Percentiles rank a stretch among this genome's conserved stretches.
Conservation (phyloP, 1,139 yeast genomes). For the Protomyces inundatus region DNA sequence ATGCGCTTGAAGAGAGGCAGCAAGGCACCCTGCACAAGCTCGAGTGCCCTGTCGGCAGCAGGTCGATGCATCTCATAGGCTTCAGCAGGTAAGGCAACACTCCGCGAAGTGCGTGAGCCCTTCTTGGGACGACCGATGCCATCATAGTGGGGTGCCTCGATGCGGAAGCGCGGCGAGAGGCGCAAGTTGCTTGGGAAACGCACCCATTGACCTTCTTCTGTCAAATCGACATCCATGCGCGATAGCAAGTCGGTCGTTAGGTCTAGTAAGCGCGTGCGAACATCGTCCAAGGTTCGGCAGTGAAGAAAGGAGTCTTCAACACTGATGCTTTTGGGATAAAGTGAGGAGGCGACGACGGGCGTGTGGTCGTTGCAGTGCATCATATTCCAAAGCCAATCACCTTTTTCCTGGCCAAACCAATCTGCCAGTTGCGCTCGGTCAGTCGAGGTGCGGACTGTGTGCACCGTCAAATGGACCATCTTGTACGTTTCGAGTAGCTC, state of each 20-base stretch:
- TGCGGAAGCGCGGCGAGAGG: constrained; percentile 7
- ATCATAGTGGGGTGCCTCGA: constrained; percentile 16
- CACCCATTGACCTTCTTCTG: constrained; percentile 2
- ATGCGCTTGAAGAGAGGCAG: constrained; percentile 25
- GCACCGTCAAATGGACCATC: not conserved
- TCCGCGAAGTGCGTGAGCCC: constrained; percentile 11
- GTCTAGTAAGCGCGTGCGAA: constrained; percentile 30
- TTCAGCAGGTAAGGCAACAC: constrained; percentile 23
- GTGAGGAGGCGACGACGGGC: constrained; percentile 33
- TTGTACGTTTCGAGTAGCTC: constrained; percentile 5
- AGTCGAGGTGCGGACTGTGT: not conserved
- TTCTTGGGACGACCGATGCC: constrained; percentile 1
- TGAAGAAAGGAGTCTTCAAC: constrained; percentile 39
- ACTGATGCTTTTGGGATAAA: constrained; percentile 37
- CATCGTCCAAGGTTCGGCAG: constrained; percentile 28
- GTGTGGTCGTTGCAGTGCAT: constrained; percentile 36
- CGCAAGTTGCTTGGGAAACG: constrained; percentile 18
- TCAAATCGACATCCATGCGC: constrained; percentile 26
- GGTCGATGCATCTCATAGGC: not conserved
- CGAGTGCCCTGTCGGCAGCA: not conserved
- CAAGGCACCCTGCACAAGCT: constrained; percentile 19
- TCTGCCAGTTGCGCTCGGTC: not conserved
- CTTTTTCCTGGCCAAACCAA: constrained; percentile 30
- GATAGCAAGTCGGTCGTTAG: constrained; percentile 19
- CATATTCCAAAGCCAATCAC: constrained; percentile 36